phyloP scores from a whole-genome alignment of 192 early-diverging fungal genomes.

The Geranomyces michiganensis region DNA sequence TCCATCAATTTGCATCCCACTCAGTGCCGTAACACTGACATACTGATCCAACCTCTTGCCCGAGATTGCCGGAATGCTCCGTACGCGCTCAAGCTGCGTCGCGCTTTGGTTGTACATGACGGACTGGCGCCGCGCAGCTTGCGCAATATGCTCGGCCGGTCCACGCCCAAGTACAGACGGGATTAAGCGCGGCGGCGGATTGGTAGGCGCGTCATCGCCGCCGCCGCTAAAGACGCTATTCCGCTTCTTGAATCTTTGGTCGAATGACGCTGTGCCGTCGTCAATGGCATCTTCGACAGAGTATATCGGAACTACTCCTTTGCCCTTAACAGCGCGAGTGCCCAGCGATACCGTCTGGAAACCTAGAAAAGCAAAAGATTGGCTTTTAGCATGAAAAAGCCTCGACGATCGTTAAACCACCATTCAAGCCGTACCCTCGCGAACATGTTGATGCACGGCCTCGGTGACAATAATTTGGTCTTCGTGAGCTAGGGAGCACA shows the following conservation, averaged over 20 bases:
- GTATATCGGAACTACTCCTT: slow-evolving; percentile 45
- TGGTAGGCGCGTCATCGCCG: not conserved
- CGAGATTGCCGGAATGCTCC: slow-evolving; percentile 16
- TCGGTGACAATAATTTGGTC: slow-evolving; percentile 49
- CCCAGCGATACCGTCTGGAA: slow-evolving; percentile 39
- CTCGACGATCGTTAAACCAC: not conserved
- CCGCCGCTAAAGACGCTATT: not conserved
- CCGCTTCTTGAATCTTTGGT: not conserved
- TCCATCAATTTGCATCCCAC: not conserved
- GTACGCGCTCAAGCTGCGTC: slow-evolving; percentile 5
- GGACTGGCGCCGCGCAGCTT: not conserved
- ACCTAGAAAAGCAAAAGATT: slow-evolving; percentile 14
- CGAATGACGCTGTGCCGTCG: slow-evolving; percentile 9
- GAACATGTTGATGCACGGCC: slow-evolving; percentile 3
- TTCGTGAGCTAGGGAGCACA: slow-evolving; percentile 38
- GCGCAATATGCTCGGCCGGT: not conserved
- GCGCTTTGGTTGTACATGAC: not conserved
- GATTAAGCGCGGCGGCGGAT: not conserved
- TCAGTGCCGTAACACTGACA: slow-evolving; percentile 11
- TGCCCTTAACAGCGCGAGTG: slow-evolving; percentile 46
- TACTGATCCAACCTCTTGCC: slow-evolving; percentile 13
- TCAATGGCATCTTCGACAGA: slow-evolving; percentile 27
- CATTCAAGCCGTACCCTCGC: not conserved
- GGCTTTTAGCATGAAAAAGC: not conserved
- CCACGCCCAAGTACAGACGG: not conserved